Evolutionary conservation across 805 yeast species (phyloP).

Genomic region (Candida stauntonica): DNA sequence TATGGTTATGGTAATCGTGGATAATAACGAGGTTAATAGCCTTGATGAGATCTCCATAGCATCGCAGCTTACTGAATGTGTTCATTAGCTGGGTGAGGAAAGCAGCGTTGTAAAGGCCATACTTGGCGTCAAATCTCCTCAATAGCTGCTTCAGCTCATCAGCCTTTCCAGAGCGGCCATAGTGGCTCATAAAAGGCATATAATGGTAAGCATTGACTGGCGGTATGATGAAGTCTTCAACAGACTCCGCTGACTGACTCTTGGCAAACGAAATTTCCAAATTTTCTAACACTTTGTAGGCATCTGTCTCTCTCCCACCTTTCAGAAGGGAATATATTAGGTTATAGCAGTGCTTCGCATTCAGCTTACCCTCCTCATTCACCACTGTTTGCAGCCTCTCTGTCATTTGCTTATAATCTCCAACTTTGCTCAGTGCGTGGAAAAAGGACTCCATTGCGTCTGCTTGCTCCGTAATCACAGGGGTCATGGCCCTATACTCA

Average conservation of each 20-base stretch:
- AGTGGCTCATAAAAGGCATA: slow-evolving; percentile 34
- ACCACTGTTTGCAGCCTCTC: slow-evolving; percentile 13
- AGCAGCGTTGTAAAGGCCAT: slow-evolving; percentile 31
- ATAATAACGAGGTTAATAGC: slow-evolving; percentile 30
- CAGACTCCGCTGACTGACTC: slow-evolving; percentile 12
- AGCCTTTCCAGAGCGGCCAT: slow-evolving; percentile 26
- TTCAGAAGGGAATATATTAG: slow-evolving; percentile 27
- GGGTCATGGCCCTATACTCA: slow-evolving; percentile 16
- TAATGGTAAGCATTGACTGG: slow-evolving; percentile 39
- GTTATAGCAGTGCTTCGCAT: slow-evolving; percentile 25
- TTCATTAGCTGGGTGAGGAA: slow-evolving; percentile 36
- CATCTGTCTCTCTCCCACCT: slow-evolving; percentile 25
- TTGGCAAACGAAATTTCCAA: slow-evolving; percentile 27
- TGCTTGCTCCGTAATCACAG: slow-evolving; percentile 18
- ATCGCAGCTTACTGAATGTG: slow-evolving; percentile 28
- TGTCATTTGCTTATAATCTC: slow-evolving; percentile 12
- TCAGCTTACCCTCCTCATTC: slow-evolving; percentile 10
- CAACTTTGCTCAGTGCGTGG: slow-evolving; percentile 15
- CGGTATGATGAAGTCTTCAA: slow-evolving; percentile 26
- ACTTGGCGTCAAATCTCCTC: slow-evolving; percentile 27
- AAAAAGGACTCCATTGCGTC: slow-evolving; percentile 20
- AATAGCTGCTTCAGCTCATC: slow-evolving; percentile 30
- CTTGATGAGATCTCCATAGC: slow-evolving; percentile 29
- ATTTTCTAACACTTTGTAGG: slow-evolving; percentile 30
- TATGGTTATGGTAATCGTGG: slow-evolving; percentile 17